Conservation (phyloP, 805 yeast species). For the Tetrapisispora fleetii region DNA sequence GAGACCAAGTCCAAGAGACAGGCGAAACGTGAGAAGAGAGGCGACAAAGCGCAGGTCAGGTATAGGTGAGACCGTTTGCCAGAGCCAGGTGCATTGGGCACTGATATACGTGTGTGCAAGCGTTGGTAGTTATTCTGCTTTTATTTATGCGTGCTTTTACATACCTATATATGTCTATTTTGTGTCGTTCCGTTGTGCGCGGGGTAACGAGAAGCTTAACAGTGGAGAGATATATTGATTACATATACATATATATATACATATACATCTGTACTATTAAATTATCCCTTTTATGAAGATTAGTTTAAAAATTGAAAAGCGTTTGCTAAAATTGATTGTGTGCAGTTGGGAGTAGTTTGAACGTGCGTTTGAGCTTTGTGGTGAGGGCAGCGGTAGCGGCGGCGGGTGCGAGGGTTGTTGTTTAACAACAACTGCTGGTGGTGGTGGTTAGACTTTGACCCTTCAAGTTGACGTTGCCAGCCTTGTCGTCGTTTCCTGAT, state of each 20-base stretch:
- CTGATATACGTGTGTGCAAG: too few species aligned
- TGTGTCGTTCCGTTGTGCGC: too few species aligned
- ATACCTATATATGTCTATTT: not conserved
- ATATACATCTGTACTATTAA: constrained; percentile 4
- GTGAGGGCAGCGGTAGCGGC: too few species aligned
- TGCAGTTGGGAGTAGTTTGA: too few species aligned
- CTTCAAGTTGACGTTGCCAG: constrained; percentile 50
- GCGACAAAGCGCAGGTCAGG: constrained; percentile 30
- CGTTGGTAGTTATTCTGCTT: not conserved
- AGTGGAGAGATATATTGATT: not conserved
- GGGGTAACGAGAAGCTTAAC: not conserved
- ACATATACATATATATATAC: constrained; percentile 8
- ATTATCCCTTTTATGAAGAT: not conserved
- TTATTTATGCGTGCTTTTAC: not conserved
- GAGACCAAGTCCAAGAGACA: constrained; percentile 33
- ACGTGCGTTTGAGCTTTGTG: too few species aligned
- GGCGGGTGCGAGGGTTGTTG: too few species aligned
- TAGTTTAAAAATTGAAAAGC: not conserved
- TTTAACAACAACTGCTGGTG: constrained; percentile 41
- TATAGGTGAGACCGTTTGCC: constrained; percentile 18
- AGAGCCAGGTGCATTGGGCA: too few species aligned
- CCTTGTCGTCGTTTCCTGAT: constrained; percentile 38
- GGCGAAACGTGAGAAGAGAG: constrained; percentile 32
- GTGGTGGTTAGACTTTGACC: constrained; percentile 49
- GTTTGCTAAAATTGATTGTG: not conserved